Evolutionary conservation across 106 monocot genomes (phyloP).

Genomic region (Acanthochlamys bracteata): DNA sequence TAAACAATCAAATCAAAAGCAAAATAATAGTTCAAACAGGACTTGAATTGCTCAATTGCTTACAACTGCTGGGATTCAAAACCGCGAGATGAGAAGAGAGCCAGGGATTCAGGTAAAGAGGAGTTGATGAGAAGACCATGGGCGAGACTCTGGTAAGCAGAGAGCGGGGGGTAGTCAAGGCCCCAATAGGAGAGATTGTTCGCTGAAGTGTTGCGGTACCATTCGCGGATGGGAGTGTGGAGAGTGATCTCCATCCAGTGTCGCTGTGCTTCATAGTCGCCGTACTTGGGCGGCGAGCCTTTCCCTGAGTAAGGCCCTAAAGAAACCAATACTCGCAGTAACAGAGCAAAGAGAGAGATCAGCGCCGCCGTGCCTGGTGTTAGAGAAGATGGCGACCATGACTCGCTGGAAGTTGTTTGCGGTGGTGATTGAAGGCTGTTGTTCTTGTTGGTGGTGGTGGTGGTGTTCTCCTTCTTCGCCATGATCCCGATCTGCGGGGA

Average conservation of each 20-base stretch:
- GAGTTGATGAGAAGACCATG: conserved; percentile 61
- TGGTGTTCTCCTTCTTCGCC: background rate
- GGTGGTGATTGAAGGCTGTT: background rate
- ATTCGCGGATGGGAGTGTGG: conserved; percentile 45
- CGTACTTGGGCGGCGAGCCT: conserved; percentile 64
- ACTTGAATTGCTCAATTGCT: background rate
- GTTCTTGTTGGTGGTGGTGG: too few relatives aligned
- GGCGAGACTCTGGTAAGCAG: conserved; percentile 83
- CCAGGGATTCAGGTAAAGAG: conserved; percentile 55
- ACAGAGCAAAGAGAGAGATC: conserved; percentile 50
- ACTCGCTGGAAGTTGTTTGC: background rate
- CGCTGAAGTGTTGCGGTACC: conserved; percentile 71
- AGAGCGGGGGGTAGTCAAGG: conserved; percentile 96
- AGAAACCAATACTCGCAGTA: conserved; percentile 60
- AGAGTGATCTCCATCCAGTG: conserved; percentile 99
- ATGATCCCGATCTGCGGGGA: background rate
- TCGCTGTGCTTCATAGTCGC: conserved; percentile 98
- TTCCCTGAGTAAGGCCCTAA: conserved; percentile 86
- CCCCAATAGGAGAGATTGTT: conserved; percentile 96
- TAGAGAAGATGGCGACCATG: conserved; percentile 17
- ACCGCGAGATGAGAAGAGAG: conserved; percentile 53
- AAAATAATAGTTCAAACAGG: background rate
- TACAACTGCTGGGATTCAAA: conserved; percentile 71
- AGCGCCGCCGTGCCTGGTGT: conserved; percentile 15
- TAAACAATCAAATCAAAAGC: background rate